A percentile compares a stretch with the other conserved stretches of the same genome.
These are phyloP conservation scores for Paramecium sexaurelia DNA, from an alignment of 73 alveolate genomes.

Conservation along the genomic window DNA sequence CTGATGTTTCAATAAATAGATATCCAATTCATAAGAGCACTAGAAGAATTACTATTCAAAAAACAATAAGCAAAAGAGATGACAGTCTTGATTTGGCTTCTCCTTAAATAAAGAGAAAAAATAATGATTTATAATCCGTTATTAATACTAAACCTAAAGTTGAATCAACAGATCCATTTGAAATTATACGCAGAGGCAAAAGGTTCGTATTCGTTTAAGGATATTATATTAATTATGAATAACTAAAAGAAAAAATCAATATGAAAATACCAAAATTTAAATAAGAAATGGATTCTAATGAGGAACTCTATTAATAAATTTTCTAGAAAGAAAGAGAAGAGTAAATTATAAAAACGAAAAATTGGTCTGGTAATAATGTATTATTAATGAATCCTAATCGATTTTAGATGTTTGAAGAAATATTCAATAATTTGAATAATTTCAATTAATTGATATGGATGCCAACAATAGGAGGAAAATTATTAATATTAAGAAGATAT, in stretches of 20 bases:
- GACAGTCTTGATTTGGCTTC: neutral
- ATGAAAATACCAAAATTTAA: neutral
- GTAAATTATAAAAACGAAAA: neutral
- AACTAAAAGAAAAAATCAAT: neutral
- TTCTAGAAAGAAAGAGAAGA: neutral
- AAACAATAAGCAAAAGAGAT: neutral
- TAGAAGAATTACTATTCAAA: neutral
- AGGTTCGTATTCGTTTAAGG: neutral
- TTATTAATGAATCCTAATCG: neutral
- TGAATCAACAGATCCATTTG: neutral
- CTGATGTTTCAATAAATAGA: neutral
- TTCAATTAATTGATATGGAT: neutral
- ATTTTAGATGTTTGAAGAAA: neutral
- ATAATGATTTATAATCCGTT: neutral
- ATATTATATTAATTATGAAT: neutral
- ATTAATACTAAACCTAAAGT: neutral
- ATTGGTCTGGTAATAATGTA: conserved; percentile 12
- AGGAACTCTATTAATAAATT: neutral
- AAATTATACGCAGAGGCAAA: neutral
- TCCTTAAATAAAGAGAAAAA: neutral
- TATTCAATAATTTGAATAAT: neutral
- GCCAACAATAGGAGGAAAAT: neutral
- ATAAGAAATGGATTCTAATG: neutral
- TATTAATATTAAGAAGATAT: neutral
- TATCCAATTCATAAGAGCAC: neutral